Conservation (phyloP, 2,329 filamentous ascomycete species). For the Hypomyces perniciosus region DNA sequence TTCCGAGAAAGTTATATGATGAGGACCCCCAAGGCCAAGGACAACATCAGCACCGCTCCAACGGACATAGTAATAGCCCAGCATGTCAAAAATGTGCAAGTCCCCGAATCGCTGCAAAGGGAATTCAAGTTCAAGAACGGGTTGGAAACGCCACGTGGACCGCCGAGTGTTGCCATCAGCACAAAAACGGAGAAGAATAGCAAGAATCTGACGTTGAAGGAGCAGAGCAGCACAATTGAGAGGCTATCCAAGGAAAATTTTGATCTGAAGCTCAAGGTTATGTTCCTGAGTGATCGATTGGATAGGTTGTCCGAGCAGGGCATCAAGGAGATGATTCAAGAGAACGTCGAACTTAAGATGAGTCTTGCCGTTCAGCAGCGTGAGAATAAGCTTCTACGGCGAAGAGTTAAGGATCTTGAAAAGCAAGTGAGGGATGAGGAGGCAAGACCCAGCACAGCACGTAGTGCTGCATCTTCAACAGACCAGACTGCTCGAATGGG, state of each 20-base stretch:
- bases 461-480: slow-evolving; percentile 50
- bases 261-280: slow-evolving; percentile 92
- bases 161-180: slow-evolving; percentile 44
- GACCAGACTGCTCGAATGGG: slow-evolving; percentile 51
- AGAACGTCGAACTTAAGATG: slow-evolving; percentile 93
- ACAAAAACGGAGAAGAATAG: slow-evolving; percentile 46
- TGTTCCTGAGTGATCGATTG: slow-evolving; percentile 89
- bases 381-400: slow-evolving; percentile 78
- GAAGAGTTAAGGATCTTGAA: slow-evolving; percentile 80
- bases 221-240: slow-evolving; percentile 96
- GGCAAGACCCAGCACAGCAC: slow-evolving; percentile 54
- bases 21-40: slow-evolving; percentile 61
- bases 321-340: slow-evolving; percentile 95
- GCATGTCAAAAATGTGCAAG: slow-evolving; percentile 83
- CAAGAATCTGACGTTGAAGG: slow-evolving; percentile 80
- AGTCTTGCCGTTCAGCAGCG: slow-evolving; percentile 83
- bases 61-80: slow-evolving; percentile 86
- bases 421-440: slow-evolving; percentile 66
- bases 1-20: slow-evolving; percentile 42
- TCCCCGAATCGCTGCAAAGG: slow-evolving; percentile 79
- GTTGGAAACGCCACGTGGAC: slow-evolving; percentile 52
- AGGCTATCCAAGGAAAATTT: slow-evolving; percentile 97
- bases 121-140: slow-evolving; percentile 76
- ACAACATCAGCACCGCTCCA: slow-evolving; percentile 53
- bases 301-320: slow-evolving; percentile 93